Conservation (phyloP, 495 filamentous ascomycete species). For the Saxophila tyrrhenica region DNA sequence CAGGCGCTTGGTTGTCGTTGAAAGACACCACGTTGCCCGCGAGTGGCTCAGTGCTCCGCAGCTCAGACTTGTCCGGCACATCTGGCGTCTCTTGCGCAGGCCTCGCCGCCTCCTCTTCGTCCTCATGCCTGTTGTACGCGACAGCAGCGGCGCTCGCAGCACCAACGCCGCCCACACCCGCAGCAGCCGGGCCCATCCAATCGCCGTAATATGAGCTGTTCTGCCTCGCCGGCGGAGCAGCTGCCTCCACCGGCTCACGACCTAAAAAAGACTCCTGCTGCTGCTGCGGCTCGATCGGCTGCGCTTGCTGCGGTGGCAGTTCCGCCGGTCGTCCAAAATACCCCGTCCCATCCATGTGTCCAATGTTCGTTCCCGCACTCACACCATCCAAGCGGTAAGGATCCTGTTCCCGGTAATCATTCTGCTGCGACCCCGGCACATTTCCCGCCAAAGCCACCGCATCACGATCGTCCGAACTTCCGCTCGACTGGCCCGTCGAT, state of each 20-base stretch:
- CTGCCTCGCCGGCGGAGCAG: slow-evolving; percentile 1
- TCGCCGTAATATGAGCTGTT: slow-evolving; percentile 27
- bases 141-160: slow-evolving; percentile 21
- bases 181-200: slow-evolving; percentile 31
- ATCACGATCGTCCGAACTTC: slow-evolving; percentile 52
- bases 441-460: slow-evolving; percentile 44
- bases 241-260: slow-evolving; percentile 4
- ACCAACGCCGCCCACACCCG: slow-evolving; percentile 25
- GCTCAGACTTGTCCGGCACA: not conserved
- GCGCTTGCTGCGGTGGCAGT: too few relatives aligned
- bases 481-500: slow-evolving; percentile 22
- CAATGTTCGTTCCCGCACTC: slow-evolving; percentile 1
- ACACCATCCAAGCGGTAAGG: slow-evolving; percentile 15
- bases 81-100: not conserved
- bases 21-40: not conserved
- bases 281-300: not conserved
- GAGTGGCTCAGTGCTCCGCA: not conserved
- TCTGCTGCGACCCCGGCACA: slow-evolving; percentile 10
- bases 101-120: not conserved
- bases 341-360: not conserved
- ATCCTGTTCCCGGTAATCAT: slow-evolving; percentile 2
- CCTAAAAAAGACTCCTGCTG: slow-evolving; percentile 19
- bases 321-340: too few relatives aligned
- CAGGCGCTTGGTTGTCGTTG: not conserved
- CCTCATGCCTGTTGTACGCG: slow-evolving; percentile 19